Base-by-base conservation (phyloP, 345 rosid species). In the Hypericum perforatum region DNA sequence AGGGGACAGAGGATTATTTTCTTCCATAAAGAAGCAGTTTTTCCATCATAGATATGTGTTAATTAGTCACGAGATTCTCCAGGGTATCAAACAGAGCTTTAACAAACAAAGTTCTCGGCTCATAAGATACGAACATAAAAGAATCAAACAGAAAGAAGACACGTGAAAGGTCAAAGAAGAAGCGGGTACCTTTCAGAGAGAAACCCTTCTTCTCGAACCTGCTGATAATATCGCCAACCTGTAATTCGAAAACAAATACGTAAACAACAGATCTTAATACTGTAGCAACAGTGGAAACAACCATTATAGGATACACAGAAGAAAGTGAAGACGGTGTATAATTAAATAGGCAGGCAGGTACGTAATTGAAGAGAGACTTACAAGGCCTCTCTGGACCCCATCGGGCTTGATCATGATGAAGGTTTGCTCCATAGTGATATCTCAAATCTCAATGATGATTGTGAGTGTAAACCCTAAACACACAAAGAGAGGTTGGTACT, bases 331-430 rank as follows among this genome's bases (percentile, higher is more conserved):
- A 16, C 15, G 40, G 12, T 6, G 15, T n/a, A n/a, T n/a, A n/a
- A n/a, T n/a, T n/a, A n/a, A n/a, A n/a, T n/a, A n/a, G n/a, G n/a
- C n/a, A n/a, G n/a, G n/a, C n/a, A n/a, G n/a, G n/a, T n/a, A n/a
- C n/a, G n/a, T n/a, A 6, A 48, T 11, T 47, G 4, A 4, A 11
- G 10, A 11, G 44, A 57, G 52, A 58, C 77, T 40, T 70, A 86
- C 97, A 56, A 86, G 89, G 60, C 94, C 94, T 54, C 96, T 84
- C 57, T 84, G 97, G 68, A 90, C 96, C 50, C 96, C 97, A 53
- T 90, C 97, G 41, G 94, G 91, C 85, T 90, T 90, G 77, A 90
- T 90, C 96, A 90, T 90, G 76, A 90, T 86, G 78, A 90, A 90
- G 2, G 91, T 82, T 62, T 77, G 94, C 80, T 90, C 97, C 90